Conservation (phyloP, 805 yeast species). For the Barnettozyma botsteinii region DNA sequence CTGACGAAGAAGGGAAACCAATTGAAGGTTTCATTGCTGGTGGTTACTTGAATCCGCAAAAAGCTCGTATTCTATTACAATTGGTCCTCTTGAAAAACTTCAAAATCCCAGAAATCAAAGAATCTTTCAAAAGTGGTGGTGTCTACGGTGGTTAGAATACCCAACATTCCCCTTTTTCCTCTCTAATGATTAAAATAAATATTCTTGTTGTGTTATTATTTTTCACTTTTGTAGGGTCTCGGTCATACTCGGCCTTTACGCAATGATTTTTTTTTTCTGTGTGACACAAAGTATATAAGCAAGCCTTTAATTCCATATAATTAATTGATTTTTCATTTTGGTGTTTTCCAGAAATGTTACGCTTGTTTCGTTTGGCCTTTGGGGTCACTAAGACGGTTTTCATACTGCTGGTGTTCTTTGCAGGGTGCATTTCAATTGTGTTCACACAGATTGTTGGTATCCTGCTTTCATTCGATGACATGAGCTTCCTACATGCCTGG, state of each 20-base stretch:
- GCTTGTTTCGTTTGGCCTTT: background rate
- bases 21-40: constrained; percentile 47
- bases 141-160: constrained; percentile 40
- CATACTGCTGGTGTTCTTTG: constrained; percentile 9
- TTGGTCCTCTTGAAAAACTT: constrained; percentile 39
- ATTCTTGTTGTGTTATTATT: no score
- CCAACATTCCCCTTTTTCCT: no score
- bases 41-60: constrained; percentile 63
- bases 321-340: no score
- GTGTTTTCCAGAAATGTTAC: background rate
- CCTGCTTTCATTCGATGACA: constrained; percentile 27
- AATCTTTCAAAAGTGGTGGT: constrained; percentile 32
- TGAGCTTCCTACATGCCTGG: constrained; percentile 34
- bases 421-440: constrained; percentile 41
- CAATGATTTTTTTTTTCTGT: no score
- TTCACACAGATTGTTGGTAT: constrained; percentile 40
- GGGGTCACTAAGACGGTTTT: constrained; percentile 15
- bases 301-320: no score
- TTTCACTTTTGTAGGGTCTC: no score
- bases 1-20: constrained; percentile 26
- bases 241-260: no score
- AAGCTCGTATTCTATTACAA: constrained; percentile 53
- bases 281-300: no score
- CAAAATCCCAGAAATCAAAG: constrained; percentile 30
- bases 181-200: no score